Percentiles rank a stretch among this genome's conserved stretches.
These are phyloP conservation scores for Nothophoma quercina DNA, from an alignment of 2,329 filamentous ascomycete species.

Conservation along the genomic window DNA sequence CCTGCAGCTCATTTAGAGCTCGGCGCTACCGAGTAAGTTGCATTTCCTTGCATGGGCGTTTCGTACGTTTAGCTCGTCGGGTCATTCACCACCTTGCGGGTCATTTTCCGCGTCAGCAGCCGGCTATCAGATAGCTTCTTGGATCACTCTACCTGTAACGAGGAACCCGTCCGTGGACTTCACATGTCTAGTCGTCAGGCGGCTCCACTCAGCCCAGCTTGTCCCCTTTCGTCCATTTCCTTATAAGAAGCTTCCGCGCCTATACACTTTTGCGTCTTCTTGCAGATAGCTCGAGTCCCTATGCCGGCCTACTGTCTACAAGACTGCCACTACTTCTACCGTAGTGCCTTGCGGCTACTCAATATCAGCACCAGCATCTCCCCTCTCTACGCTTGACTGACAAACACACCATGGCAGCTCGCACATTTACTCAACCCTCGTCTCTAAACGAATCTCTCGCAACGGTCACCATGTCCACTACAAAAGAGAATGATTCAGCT, in stretches of 20 bases:
- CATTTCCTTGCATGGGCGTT: slow-evolving; percentile 30
- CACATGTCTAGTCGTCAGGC: slow-evolving; percentile 41
- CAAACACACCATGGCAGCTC: slow-evolving; percentile 68
- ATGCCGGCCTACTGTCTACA: slow-evolving; percentile 85
- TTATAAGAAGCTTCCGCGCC: slow-evolving; percentile 40
- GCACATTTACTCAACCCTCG: slow-evolving; percentile 74
- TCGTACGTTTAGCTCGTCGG: slow-evolving; percentile 20
- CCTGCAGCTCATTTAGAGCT: slow-evolving; percentile 26
- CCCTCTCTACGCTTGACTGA: slow-evolving; percentile 71
- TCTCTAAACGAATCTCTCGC: slow-evolving; percentile 72
- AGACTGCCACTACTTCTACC: slow-evolving; percentile 93
- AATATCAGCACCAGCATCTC: slow-evolving; percentile 82
- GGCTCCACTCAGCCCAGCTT: slow-evolving; percentile 32
- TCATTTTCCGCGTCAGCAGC: slow-evolving; percentile 45
- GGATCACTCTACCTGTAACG: slow-evolving; percentile 38
- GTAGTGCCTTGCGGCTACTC: slow-evolving; percentile 84
- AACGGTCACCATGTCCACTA: slow-evolving; percentile 46
- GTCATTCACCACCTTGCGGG: slow-evolving; percentile 38
- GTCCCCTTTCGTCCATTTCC: slow-evolving; percentile 42
- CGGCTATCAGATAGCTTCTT: slow-evolving; percentile 35
- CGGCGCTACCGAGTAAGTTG: slow-evolving; percentile 41
- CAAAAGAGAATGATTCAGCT: slow-evolving; percentile 45
- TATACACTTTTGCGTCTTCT: slow-evolving; percentile 22
- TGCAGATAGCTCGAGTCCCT: slow-evolving; percentile 31
- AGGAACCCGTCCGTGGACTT: slow-evolving; percentile 39